phyloP scores from a whole-genome alignment of 345 rosid species.

The Eucalyptus rudis region DNA sequence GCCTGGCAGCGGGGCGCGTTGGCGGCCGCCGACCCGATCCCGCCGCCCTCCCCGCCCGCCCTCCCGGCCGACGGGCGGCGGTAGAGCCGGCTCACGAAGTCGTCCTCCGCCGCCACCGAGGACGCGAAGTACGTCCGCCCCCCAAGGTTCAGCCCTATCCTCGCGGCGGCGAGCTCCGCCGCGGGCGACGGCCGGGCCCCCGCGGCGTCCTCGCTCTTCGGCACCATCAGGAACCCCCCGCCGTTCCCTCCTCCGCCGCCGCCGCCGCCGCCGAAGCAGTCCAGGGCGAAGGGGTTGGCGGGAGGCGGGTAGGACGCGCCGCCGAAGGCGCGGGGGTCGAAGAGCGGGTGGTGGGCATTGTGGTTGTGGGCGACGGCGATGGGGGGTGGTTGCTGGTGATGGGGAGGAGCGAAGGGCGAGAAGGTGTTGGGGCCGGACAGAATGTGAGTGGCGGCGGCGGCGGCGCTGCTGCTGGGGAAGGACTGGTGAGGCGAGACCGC shows the following conservation, averaged over 20 bases:
- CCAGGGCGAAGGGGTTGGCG: conserved; percentile 8
- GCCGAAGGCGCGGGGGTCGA: not conserved
- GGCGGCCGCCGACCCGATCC: not conserved
- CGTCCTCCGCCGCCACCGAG: conserved; percentile 50
- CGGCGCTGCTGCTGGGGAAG: not conserved
- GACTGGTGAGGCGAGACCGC: not conserved
- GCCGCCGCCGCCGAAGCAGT: conserved; percentile 21
- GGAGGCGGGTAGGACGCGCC: not conserved
- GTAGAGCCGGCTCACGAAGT: conserved; percentile 79
- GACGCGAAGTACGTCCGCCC: conserved; percentile 85
- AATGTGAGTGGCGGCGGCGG: conserved; percentile 1
- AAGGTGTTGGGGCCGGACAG: not conserved
- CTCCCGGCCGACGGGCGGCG: conserved; percentile 64
- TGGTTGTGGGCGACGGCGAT: conserved; percentile 22
- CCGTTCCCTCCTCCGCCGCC: conserved; percentile 6
- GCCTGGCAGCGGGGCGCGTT: conserved; percentile 84
- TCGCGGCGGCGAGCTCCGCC: conserved; percentile 31
- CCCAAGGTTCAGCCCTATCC: conserved; percentile 87
- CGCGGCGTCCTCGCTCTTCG: conserved; percentile 56
- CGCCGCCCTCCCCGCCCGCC: conserved; percentile 8
- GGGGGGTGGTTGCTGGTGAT: not conserved
- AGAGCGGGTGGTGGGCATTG: conserved; percentile 12
- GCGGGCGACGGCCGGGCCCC: conserved; percentile 3
- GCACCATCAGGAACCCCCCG: conserved; percentile 34
- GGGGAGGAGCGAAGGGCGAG: conserved; percentile 8